These are phyloP conservation scores for Hypoxylon rickii DNA, from an alignment of 495 filamentous ascomycete species.

Conservation along the genomic window DNA sequence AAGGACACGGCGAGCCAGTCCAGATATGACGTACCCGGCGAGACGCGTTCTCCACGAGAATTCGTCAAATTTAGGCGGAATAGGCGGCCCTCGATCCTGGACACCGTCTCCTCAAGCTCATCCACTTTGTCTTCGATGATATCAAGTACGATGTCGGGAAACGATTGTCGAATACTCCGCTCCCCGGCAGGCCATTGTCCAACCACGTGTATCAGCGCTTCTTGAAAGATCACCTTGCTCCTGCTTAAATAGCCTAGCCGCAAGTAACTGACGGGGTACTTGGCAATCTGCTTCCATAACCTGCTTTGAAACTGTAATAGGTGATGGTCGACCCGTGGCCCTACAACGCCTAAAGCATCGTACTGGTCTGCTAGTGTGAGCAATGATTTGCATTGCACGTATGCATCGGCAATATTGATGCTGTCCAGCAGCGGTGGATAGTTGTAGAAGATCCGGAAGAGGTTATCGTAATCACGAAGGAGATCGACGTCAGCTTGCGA, in stretches of 20 bases:
- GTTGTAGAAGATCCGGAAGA: slow-evolving; percentile 93
- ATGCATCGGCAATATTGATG: slow-evolving; percentile 85
- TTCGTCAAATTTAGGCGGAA: slow-evolving; percentile 81
- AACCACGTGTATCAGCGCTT: slow-evolving; percentile 88
- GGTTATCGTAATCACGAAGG: slow-evolving; percentile 88
- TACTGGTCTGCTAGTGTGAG: slow-evolving; percentile 87
- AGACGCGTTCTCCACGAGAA: slow-evolving; percentile 78
- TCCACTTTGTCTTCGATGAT: slow-evolving; percentile 91
- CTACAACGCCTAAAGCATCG: slow-evolving; percentile 84
- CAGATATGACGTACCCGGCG: slow-evolving; percentile 74
- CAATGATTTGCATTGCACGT: slow-evolving; percentile 88
- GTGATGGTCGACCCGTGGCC: slow-evolving; percentile 90
- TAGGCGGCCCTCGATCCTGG: slow-evolving; percentile 71
- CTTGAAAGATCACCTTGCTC: slow-evolving; percentile 83
- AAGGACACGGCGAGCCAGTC: slow-evolving; percentile 86
- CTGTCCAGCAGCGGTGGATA: slow-evolving; percentile 78
- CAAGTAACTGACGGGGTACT: slow-evolving; percentile 89
- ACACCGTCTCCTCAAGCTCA: slow-evolving; percentile 73
- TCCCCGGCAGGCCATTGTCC: slow-evolving; percentile 86
- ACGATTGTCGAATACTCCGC: slow-evolving; percentile 70
- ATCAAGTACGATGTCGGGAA: slow-evolving; percentile 76
- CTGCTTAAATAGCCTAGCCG: slow-evolving; percentile 85
- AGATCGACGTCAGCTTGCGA: slow-evolving; percentile 64
- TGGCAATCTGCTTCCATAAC: slow-evolving; percentile 91
- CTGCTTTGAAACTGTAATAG: slow-evolving; percentile 85